These are phyloP conservation scores for Lepidopterella palustris DNA, from an alignment of 495 filamentous ascomycete genomes.

Conservation along the genomic window DNA sequence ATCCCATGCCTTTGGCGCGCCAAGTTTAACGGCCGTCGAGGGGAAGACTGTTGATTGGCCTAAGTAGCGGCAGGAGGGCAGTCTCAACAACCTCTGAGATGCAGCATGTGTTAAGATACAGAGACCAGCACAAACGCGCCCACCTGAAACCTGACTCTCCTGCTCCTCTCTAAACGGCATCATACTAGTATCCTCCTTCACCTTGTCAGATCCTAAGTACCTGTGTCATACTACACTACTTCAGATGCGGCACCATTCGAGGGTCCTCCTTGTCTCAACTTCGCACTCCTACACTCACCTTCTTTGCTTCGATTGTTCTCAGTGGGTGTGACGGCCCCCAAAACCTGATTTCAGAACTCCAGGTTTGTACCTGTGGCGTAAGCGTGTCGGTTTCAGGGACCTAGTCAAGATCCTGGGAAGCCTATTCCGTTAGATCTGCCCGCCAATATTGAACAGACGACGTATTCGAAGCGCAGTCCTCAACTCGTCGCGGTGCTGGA, in stretches of 20 bases:
- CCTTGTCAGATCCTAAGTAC: neutral
- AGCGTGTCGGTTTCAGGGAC: slow-evolving; percentile 1
- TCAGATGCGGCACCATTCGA: neutral
- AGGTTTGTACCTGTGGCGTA: slow-evolving; percentile 1
- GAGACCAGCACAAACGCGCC: slow-evolving; percentile 3
- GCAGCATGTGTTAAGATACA: neutral
- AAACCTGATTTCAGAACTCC: neutral
- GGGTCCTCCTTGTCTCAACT: neutral
- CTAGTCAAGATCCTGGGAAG: neutral
- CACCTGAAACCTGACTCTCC: slow-evolving; percentile 13
- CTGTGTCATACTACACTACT: neutral
- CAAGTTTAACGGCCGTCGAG: no score
- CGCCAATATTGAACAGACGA: neutral
- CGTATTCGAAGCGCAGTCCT: neutral
- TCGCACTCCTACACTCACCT: neutral
- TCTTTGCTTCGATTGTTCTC: neutral
- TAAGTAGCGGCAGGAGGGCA: slow-evolving; percentile 13
- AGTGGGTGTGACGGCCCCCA: neutral
- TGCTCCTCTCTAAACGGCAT: slow-evolving; percentile 1
- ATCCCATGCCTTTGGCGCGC: no score
- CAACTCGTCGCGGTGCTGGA: slow-evolving; percentile 1
- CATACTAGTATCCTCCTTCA: neutral
- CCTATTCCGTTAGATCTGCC: neutral
- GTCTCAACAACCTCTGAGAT: slow-evolving; percentile 11
- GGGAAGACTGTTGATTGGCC: no score